These are phyloP conservation scores for Shiraia sp. DNA, from an alignment of 2,329 filamentous ascomycete species.

Conservation along the genomic window DNA sequence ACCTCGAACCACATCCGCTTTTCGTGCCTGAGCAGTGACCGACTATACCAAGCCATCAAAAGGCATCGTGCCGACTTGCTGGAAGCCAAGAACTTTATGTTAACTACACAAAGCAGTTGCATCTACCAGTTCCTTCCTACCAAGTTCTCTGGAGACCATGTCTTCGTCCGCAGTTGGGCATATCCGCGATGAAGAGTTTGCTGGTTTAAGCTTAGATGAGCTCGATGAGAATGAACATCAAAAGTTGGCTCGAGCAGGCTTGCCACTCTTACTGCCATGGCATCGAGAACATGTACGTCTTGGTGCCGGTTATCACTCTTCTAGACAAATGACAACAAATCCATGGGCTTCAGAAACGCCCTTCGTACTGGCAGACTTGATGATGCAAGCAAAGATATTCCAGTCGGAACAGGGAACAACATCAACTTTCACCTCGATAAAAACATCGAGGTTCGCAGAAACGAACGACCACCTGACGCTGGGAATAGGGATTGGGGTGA, in stretches of 20 bases:
- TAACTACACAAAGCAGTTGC: too few relatives aligned
- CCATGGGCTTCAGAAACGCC: too few relatives aligned
- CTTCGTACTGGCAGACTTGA: not conserved
- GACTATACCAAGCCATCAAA: too few relatives aligned
- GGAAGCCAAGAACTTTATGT: too few relatives aligned
- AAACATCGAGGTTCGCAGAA: slow-evolving; percentile 2
- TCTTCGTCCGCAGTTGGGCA: not conserved
- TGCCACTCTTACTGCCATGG: slow-evolving; percentile 1
- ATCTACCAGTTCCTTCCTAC: too few relatives aligned
- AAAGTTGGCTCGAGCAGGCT: not conserved
- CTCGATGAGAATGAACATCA: slow-evolving; percentile 1
- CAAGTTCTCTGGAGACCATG: not conserved
- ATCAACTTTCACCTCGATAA: slow-evolving; percentile 4
- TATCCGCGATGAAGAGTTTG: not conserved
- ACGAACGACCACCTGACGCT: slow-evolving; percentile 6
- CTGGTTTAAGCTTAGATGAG: not conserved
- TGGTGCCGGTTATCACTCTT: not conserved
- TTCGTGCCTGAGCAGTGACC: too few relatives aligned
- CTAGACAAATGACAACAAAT: too few relatives aligned
- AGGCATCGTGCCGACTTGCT: too few relatives aligned
- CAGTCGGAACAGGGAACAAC: slow-evolving; percentile 4
- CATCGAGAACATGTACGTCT: not conserved
- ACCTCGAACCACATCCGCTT: too few relatives aligned
- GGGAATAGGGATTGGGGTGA: not conserved
- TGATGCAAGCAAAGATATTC: slow-evolving; percentile 2